Conservation (phyloP, 306 rosid genomes). For the Myrica gale region DNA sequence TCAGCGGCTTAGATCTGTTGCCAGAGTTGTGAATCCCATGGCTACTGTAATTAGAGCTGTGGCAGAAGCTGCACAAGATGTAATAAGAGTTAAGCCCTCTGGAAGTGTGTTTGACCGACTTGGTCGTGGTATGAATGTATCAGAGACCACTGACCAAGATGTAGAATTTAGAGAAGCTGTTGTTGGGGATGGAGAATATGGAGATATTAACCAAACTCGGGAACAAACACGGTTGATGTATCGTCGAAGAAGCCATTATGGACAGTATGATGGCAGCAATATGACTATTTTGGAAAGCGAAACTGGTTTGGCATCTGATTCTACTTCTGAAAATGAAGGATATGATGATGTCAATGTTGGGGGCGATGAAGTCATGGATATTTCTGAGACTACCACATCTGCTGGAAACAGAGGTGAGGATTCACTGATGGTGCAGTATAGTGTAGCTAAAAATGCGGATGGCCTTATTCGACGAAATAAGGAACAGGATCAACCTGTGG, state of each 20-base stretch:
- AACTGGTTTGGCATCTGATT: slow-evolving; percentile 60
- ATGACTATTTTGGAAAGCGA: slow-evolving; percentile 46
- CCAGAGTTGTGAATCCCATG: slow-evolving; percentile 73
- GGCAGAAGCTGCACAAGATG: slow-evolving; percentile 92
- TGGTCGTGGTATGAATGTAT: slow-evolving; percentile 51
- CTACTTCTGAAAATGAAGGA: slow-evolving; percentile 63
- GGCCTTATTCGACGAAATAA: slow-evolving; percentile 36
- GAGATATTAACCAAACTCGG: slow-evolving; percentile 41
- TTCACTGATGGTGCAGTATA: slow-evolving; percentile 44
- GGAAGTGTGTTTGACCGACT: slow-evolving; percentile 92
- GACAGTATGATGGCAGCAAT: slow-evolving; percentile 40
- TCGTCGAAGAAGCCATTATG: slow-evolving; percentile 44
- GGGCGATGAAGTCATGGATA: slow-evolving; percentile 40
- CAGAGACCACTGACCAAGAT: slow-evolving; percentile 36
- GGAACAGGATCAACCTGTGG: slow-evolving; percentile 46
- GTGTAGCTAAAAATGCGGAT: slow-evolving; percentile 50
- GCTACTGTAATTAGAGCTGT: slow-evolving; percentile 87
- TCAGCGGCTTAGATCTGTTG: slow-evolving; percentile 45
- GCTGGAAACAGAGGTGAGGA: slow-evolving; percentile 48
- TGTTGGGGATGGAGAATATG: slow-evolving; percentile 39
- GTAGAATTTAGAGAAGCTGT: slow-evolving; percentile 30
- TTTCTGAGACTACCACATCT: slow-evolving; percentile 54
- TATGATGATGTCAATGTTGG: slow-evolving; percentile 44
- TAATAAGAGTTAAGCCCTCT: slow-evolving; percentile 61
- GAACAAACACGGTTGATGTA: slow-evolving; percentile 37